phyloP scores from a whole-genome alignment of 306 rosid species.

The Fagus sylvatica region DNA sequence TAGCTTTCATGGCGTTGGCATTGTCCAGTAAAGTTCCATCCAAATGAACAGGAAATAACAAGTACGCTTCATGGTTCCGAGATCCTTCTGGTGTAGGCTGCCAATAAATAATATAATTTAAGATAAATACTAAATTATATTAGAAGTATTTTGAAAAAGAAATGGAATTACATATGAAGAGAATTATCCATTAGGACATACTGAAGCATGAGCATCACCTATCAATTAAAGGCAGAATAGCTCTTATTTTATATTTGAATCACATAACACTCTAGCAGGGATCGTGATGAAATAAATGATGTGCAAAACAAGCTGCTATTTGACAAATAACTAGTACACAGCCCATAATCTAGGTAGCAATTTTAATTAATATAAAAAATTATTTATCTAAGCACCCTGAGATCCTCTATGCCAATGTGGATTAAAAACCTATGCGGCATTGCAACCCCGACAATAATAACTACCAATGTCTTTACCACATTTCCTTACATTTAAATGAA shows the following conservation, averaged over 20 bases:
- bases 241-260: not conserved
- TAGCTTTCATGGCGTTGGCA: slow-evolving; percentile 75
- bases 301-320: not conserved
- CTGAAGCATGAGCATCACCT: not conserved
- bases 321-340: not conserved
- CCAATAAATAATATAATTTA: slow-evolving; percentile 25
- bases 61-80: slow-evolving; percentile 93
- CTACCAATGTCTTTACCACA: not conserved
- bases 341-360: not conserved
- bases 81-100: slow-evolving; percentile 86
- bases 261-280: not conserved
- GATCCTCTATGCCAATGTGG: not conserved
- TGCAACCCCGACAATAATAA: not conserved
- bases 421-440: not conserved
- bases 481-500: not conserved
- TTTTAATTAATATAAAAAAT: not conserved
- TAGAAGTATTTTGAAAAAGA: not conserved
- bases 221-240: not conserved
- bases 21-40: slow-evolving; percentile 95
- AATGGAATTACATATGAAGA: not conserved
- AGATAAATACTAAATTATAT: slow-evolving; percentile 9
- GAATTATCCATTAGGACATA: not conserved
- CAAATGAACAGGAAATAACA: slow-evolving; percentile 96
- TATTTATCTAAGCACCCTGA: not conserved
- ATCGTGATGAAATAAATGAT: not conserved